Evolutionary conservation across 2,329 filamentous ascomycete genomes (phyloP), one percentile per base, ranked within the genome.

Genomic region (Nigrograna mackinnonii): DNA sequence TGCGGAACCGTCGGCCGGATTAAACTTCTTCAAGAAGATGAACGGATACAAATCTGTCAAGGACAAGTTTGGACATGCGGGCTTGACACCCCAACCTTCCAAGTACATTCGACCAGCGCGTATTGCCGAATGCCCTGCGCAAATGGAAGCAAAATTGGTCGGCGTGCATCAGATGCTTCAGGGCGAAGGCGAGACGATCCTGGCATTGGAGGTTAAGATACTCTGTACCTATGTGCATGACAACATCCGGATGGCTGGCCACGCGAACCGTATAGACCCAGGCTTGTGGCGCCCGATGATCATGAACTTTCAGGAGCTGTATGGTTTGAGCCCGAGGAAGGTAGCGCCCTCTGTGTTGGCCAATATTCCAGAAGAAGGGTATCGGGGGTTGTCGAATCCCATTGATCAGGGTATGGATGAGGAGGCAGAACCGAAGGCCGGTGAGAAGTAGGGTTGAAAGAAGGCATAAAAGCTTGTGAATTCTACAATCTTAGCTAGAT

Each of bases 211-310:
- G 47, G 58, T 73, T 11, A 60, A 61, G 32, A 55, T 75, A 2
- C 43, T 73, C 22, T 59, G 64, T 20, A 58, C 60, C 1, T 64
- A 71, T 45, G 55, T 74, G 21, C 35, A 59, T 14, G 47, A 66
- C 6, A 43, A 57, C 2, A 40, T 75, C 31, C 53, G 64, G 12
- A 57, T 72, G 63, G 52, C 50, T 4, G 72, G 71, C 5, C 39
- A 66, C 44, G 39, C 50, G 18, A 74, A 76, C 44, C 57, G 69
- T 4, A 56, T 75, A 37, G 71, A 75, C 44, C 61, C 71, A 2
- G 69, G 75, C 44, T 62, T 56, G 34, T 75, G 72, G 72, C 56
- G 59, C 38, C 72, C 73, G 2, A 55, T 75, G 54, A 70, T 76
- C 32, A 74, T 73, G 70, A 64, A 52, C 35, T 76, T 75, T 43